Evolutionary conservation across 352 stramenopile genomes (phyloP), one percentile per base, ranked within the genome.

Genomic region (Globisporangium spiculum): DNA sequence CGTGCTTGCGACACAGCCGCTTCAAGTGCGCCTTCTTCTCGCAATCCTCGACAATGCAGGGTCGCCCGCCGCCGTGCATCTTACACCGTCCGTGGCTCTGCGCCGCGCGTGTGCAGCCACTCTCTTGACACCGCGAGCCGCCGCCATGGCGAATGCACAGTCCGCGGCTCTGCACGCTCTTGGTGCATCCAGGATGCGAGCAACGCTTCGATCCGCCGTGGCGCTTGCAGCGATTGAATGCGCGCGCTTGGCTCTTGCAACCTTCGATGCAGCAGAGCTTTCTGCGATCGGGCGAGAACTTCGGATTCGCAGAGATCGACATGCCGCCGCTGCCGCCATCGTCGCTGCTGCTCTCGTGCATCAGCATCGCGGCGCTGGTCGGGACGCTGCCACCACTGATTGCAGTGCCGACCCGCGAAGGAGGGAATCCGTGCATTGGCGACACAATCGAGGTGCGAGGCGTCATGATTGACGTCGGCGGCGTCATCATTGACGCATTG

Each of bases 11-110:
- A 48, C 88, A 96, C 38, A 96, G 66, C 10, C 85, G 78, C 68
- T 94, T 93, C 34, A 96, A 55, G 57, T 93, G 86, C 22, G 86
- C 86, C 68, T 91, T 93, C 80, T 93, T 93, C 66, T 92, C 86
- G 46, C 86, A 93, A 5, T 80, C 83, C n/a, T 60, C 65, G 4
- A 93, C 79, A 22, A 90, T 77, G 60, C 88, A 91, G 34, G 73
- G 69, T 24, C 83, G 78, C 3, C 73, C 75, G 34, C 77, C 81
- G 55, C 79, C 81, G 69, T 90, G 78, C 75, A 87, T 72, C 71
- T 87, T 86, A 60, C 88, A 96, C 5, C 70, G 75, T 0, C 86
- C 86, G 44, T 92, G 81, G 65, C 86, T 94, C 71, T 96, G 88
- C 1, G 88, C 89, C 0, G 72, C 76, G 36, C 78, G 80, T 26